Percentiles rank a stretch among this genome's conserved stretches.
Conservation (phyloP, 495 filamentous ascomycete genomes). For the Neurospora terricola region DNA sequence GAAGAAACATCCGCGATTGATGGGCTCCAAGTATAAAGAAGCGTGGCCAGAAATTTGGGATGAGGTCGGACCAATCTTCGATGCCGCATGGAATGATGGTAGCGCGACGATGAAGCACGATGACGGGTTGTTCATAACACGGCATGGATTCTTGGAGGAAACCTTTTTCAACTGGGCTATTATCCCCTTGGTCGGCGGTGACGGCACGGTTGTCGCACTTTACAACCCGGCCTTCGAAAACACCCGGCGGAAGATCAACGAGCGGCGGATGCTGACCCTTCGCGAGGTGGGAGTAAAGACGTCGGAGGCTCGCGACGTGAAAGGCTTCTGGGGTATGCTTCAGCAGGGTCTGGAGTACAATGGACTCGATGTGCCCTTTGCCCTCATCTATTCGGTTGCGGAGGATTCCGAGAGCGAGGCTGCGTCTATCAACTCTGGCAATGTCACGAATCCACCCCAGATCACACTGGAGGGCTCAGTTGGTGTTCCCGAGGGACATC, state of each 20-base stretch:
- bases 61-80: conserved; percentile 49
- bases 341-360: conserved; percentile 50
- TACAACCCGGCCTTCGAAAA: conserved; percentile 64
- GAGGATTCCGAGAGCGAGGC: conserved; percentile 52
- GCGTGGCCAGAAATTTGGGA: conserved; percentile 63
- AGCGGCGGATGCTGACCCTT: conserved; percentile 56
- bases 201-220: conserved; percentile 52
- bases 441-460: conserved; percentile 40
- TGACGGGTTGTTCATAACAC: conserved; percentile 53
- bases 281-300: conserved; percentile 62
- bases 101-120: conserved; percentile 68
- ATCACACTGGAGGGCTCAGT: conserved; percentile 51
- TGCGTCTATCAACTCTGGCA: conserved; percentile 52
- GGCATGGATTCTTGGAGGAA: conserved; percentile 55
- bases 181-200: conserved; percentile 53
- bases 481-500: conserved; percentile 52
- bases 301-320: conserved; percentile 54
- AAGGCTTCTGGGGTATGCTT: conserved; percentile 50
- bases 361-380: conserved; percentile 53
- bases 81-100: conserved; percentile 46
- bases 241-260: conserved; percentile 52
- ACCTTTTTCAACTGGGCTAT: conserved; percentile 61
- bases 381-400: conserved; percentile 50
- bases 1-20: conserved; percentile 56
- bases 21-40: conserved; percentile 53